These are phyloP conservation scores for Podaxis sp. DNA, from an alignment of 768 basidiomycete genomes.

Conservation along the genomic window DNA sequence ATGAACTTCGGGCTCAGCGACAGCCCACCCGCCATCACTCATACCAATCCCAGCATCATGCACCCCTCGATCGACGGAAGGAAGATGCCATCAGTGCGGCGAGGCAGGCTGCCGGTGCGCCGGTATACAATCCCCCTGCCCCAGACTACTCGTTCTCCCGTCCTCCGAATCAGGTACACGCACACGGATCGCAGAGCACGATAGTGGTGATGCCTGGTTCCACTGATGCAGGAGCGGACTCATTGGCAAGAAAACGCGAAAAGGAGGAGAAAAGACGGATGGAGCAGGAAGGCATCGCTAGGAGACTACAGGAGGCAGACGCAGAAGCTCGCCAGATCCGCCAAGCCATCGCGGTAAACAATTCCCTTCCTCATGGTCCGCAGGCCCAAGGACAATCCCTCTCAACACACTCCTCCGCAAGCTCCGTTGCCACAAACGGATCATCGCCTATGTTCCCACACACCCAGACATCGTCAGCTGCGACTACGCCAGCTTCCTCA, in stretches of 20 bases:
- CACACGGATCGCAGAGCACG: conserved; percentile 27
- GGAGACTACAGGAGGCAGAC: conserved; percentile 62
- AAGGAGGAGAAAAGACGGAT: conserved; percentile 39
- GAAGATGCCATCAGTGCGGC: conserved; percentile 25
- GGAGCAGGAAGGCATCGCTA: conserved; percentile 57
- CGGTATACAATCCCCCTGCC: conserved; percentile 14
- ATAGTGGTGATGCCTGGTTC: conserved; percentile 27
- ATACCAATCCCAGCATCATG: background rate
- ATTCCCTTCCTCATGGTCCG: conserved; percentile 20
- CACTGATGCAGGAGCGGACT: conserved; percentile 2
- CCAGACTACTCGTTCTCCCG: conserved; percentile 32
- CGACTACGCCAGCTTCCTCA: conserved; percentile 8
- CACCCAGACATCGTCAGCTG: conserved; percentile 1
- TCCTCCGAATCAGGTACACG: conserved; percentile 24
- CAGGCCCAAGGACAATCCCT: background rate
- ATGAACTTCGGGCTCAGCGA: conserved; percentile 29
- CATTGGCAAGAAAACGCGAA: conserved; percentile 26
- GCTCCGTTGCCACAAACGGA: conserved; percentile 16
- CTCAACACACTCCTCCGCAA: conserved; percentile 14
- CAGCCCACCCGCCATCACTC: conserved; percentile 10
- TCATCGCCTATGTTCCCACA: conserved; percentile 9
- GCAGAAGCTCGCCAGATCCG: conserved; percentile 45
- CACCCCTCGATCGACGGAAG: conserved; percentile 19
- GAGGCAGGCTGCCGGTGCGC: conserved; percentile 1
- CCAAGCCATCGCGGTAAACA: conserved; percentile 29